Evolutionary conservation across 805 yeast species (phyloP), one percentile per base, ranked within the genome.

Genomic region (Scheffersomyces spartinae): DNA sequence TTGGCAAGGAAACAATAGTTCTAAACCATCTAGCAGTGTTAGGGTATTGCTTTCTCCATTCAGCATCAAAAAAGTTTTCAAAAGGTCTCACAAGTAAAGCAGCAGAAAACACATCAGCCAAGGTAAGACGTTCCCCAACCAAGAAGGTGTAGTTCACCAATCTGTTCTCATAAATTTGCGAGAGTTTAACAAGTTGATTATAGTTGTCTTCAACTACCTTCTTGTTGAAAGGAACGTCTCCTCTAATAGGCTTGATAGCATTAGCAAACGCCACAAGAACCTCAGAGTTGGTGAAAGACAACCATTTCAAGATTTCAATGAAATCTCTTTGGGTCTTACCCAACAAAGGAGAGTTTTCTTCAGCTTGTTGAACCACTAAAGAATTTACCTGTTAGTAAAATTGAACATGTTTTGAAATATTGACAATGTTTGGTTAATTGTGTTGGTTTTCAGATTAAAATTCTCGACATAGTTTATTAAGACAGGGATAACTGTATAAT

Each of bases 401-500:
- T n/a, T 9, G 15, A 15, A 20, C 18, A 29, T 10, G 12, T n/a
- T 13, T 16, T 25, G 9, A 15, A 21, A 21, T 31, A 48, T 44
- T 44, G 39, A 35, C 34, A 32, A n/a, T 20, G 20, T 14, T 10
- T 7, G 19, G 15, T 17, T 15, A 15, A 11, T 24, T 13, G 7
- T 13, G 11, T 13, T 18, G 21, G 12, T 12, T 48, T 51, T 72
- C 78, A 71, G 78, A 66, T 38, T 62, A 32, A 38, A 54, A 55
- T 53, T 63, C 77, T 75, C 82, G 82, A 74, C 82, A 75, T 68
- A 47, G 49, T 72, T 36, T 72, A 52, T 75, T 75, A 74, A 75
- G 83, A 75, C 83, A 75, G 83, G 83, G 83, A 75, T 75, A 75
- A 75, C 83, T 75, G 83, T 75, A 50, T 61, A 58, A 58, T 52